Evolutionary conservation across 2,329 filamentous ascomycete genomes (phyloP).

Genomic region (Eurotiales sp.): DNA sequence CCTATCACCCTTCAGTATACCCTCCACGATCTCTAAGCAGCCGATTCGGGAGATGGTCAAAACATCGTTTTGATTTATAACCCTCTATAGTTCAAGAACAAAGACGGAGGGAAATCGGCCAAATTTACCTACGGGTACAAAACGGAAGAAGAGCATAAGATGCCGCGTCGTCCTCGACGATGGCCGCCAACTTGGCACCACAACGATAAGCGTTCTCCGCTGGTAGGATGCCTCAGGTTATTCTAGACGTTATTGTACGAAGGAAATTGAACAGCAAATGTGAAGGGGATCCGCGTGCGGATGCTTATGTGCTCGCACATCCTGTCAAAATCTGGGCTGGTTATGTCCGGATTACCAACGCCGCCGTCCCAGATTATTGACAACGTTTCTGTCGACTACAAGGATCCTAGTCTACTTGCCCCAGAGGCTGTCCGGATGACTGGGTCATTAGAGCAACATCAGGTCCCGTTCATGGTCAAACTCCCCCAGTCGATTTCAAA

Average conservation of each 20-base stretch:
- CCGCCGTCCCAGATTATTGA: neutral
- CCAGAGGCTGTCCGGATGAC: neutral
- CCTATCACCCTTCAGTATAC: neutral
- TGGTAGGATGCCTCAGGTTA: neutral
- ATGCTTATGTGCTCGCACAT: neutral
- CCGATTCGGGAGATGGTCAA: neutral
- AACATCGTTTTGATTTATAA: neutral
- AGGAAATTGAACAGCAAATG: too few species aligned
- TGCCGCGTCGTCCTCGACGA: neutral
- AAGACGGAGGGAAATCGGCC: neutral
- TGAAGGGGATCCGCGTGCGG: neutral
- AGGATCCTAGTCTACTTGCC: neutral
- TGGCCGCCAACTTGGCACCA: neutral
- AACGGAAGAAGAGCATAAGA: neutral
- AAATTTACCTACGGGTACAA: neutral
- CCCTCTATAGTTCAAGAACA: neutral
- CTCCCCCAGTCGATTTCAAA: neutral
- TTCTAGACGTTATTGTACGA: neutral
- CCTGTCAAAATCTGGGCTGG: neutral
- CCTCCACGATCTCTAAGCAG: neutral
- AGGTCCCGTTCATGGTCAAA: neutral
- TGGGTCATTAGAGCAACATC: neutral
- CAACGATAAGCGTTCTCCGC: neutral
- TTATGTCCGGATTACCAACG: neutral
- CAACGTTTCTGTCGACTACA: neutral